Percentiles rank a stretch among this genome's conserved stretches.
Conservation (phyloP, 1,284 basidiomycete genomes). For the Uromyces viciae-fabae region DNA sequence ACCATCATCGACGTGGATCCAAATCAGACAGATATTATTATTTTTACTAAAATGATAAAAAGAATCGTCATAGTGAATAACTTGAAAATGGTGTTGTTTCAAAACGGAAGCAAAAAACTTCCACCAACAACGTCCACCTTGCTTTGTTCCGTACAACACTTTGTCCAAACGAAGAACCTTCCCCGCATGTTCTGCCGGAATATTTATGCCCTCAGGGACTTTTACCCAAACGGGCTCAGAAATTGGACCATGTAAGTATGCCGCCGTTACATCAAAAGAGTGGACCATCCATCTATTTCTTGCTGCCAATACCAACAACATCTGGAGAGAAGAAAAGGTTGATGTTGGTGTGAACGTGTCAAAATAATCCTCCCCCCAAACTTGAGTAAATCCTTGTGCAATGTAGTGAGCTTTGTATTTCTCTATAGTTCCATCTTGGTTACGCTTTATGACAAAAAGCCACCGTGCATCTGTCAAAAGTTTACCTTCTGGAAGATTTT, state of each 20-base stretch:
- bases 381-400: not conserved
- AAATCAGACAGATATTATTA: not conserved
- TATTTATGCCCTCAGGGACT: not conserved
- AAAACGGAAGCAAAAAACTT: not conserved
- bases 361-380: conserved; percentile 15
- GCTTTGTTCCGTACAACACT: conserved; percentile 29
- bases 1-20: conserved; percentile 24
- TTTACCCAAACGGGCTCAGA: conserved; percentile 7
- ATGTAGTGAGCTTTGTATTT: conserved; percentile 20
- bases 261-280: conserved; percentile 21
- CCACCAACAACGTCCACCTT: conserved; percentile 31
- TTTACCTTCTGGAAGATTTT: not conserved
- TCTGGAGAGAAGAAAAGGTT: not conserved
- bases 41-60: not conserved
- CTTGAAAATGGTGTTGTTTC: not conserved
- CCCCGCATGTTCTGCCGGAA: not conserved
- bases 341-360: conserved; percentile 17
- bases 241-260: conserved; percentile 31
- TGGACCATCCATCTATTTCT: not conserved
- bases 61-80: not conserved
- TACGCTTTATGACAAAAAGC: conserved; percentile 34
- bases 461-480: conserved; percentile 10
- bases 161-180: not conserved
- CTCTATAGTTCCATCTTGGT: conserved; percentile 13
- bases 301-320: not conserved